phyloP scores from a whole-genome alignment of 371 early-diverging fungal species.

The Circinella umbellata region DNA sequence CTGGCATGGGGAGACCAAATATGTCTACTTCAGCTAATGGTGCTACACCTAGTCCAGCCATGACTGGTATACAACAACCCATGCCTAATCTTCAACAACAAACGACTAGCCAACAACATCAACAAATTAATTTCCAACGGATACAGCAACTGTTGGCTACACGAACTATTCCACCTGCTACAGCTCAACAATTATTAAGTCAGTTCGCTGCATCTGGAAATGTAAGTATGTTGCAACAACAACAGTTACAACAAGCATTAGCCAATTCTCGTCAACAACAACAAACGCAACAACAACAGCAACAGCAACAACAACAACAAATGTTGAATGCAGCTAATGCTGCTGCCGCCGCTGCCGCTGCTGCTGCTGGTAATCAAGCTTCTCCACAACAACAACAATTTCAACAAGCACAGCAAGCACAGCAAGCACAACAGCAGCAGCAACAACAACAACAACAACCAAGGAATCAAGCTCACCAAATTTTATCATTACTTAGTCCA shows the following conservation, averaged over 20 bases:
- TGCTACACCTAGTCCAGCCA: slow-evolving; percentile 15
- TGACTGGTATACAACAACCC: slow-evolving; percentile 13
- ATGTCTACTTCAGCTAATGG: slow-evolving; percentile 8
- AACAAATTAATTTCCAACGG: slow-evolving; percentile 35
- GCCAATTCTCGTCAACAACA: slow-evolving; percentile 15
- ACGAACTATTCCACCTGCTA: slow-evolving; percentile 31
- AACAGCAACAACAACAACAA: slow-evolving; percentile 9
- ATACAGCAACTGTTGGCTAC: slow-evolving; percentile 38
- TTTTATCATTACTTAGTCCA: background rate
- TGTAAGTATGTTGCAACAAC: slow-evolving; percentile 21
- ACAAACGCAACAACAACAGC: slow-evolving; percentile 17
- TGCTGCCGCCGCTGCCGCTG: slow-evolving; percentile 15
- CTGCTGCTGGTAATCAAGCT: slow-evolving; percentile 40
- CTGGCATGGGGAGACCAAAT: slow-evolving; percentile 13
- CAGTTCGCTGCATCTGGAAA: slow-evolving; percentile 33
- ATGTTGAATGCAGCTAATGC: background rate
- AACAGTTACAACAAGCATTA: slow-evolving; percentile 23
- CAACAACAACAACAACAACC: slow-evolving; percentile 22
- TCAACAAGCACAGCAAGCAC: background rate
- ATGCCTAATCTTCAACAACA: slow-evolving; percentile 19
- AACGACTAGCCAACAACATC: slow-evolving; percentile 25
- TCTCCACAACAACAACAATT: slow-evolving; percentile 6
- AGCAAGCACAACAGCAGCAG: slow-evolving; percentile 28
- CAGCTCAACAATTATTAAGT: slow-evolving; percentile 37
- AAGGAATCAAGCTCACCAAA: background rate